A percentile compares a stretch with the other conserved stretches of the same genome.
These are phyloP conservation scores for Myxozyma kluyveri DNA, from an alignment of 805 yeast genomes.

Conservation along the genomic window DNA sequence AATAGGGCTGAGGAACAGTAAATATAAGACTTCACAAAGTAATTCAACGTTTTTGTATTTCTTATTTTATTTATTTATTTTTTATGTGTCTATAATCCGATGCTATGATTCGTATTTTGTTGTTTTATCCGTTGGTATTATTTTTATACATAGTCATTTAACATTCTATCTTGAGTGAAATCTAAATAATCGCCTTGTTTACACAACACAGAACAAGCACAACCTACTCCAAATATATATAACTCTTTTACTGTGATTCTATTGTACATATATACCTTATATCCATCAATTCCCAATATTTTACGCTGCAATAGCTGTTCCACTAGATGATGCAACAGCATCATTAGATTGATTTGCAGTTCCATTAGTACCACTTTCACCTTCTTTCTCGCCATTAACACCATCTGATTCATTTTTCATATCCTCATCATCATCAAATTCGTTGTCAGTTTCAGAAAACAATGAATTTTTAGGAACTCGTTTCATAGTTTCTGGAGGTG, in stretches of 20 bases:
- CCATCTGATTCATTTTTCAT: not conserved
- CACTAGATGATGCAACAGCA: no score
- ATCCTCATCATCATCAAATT: not conserved
- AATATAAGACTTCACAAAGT: not conserved
- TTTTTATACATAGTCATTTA: no score
- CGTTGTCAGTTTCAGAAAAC: constrained; percentile 43
- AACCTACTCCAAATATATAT: no score
- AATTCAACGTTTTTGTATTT: not conserved
- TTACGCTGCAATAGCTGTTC: not conserved
- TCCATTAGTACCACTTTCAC: not conserved
- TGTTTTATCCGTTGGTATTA: not conserved
- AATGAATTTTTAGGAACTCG: constrained; percentile 66
- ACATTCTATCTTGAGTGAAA: no score
- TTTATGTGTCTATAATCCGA: not conserved
- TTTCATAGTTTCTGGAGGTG: constrained; percentile 64
- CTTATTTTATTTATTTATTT: not conserved
- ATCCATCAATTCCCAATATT: no score
- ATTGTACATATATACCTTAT: no score
- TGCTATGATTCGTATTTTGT: not conserved
- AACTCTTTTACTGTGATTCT: no score
- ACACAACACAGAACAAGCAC: no score
- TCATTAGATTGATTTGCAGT: no score
- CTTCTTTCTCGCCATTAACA: not conserved
- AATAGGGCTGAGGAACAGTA: constrained; percentile 19
- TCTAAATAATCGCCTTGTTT: no score